Conservation (phyloP, 768 basidiomycete species). For the Lyophyllum semitale region DNA sequence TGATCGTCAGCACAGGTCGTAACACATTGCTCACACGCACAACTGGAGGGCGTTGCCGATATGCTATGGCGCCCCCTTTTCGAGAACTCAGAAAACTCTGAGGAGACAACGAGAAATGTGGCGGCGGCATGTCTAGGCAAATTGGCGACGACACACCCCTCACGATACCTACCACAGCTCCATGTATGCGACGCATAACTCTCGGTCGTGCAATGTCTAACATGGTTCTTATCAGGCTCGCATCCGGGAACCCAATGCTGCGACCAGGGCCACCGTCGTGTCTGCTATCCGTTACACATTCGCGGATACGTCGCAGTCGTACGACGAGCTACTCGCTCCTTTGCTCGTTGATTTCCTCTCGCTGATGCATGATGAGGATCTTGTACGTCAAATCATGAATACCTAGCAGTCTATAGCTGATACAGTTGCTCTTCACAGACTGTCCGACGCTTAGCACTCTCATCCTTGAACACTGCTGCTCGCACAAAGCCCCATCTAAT, state of each 20-base stretch:
- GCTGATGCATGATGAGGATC: constrained; percentile 83
- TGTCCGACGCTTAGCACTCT: constrained; percentile 87
- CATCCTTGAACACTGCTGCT: constrained; percentile 91
- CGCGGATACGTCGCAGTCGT: constrained; percentile 79
- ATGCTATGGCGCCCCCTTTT: constrained; percentile 91
- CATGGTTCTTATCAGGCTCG: constrained; percentile 47
- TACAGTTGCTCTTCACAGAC: constrained; percentile 46
- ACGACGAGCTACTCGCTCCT: constrained; percentile 89
- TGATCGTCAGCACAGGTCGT: constrained; percentile 61
- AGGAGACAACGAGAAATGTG: constrained; percentile 91
- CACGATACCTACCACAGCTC: constrained; percentile 88
- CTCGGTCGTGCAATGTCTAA: not conserved
- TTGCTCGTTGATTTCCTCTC: constrained; percentile 90
- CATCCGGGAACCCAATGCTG: constrained; percentile 65
- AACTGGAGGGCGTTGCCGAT: constrained; percentile 87
- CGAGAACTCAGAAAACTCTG: constrained; percentile 84
- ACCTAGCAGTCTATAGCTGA: not conserved
- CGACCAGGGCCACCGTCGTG: constrained; percentile 84
- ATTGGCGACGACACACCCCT: constrained; percentile 88
- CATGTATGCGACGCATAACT: constrained; percentile 54
- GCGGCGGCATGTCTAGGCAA: constrained; percentile 97
- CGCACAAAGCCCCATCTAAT: constrained; percentile 93
- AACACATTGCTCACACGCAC: constrained; percentile 82
- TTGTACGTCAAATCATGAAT: constrained; percentile 51
- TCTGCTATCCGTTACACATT: constrained; percentile 95